A percentile compares a stretch with the other conserved stretches of the same genome.
Evolutionary conservation across 305 asterid species (phyloP).

Genomic region (Lippia alba): DNA sequence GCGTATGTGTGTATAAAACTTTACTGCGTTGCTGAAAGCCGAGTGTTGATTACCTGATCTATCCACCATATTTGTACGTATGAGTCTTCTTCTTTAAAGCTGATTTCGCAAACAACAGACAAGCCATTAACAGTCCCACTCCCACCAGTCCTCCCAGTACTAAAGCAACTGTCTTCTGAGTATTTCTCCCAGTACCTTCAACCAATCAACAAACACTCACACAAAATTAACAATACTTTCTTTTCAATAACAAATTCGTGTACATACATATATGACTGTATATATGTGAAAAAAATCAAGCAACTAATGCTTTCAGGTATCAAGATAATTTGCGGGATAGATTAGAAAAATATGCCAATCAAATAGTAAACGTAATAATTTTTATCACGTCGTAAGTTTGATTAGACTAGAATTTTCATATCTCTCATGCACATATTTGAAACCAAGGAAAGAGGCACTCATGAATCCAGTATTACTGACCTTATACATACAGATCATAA

Average conservation of each 20-base stretch:
- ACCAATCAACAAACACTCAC: constrained; percentile 28
- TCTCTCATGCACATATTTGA: no score
- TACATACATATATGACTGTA: background rate
- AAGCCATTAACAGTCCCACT: constrained; percentile 64
- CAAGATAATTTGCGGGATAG: no score
- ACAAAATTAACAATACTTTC: background rate
- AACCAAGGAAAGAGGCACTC: no score
- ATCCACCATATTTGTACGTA: constrained; percentile 62
- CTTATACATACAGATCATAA: no score
- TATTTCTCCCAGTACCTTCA: constrained; percentile 47
- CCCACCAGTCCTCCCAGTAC: constrained; percentile 78
- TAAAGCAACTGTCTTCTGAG: constrained; percentile 80
- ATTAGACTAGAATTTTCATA: no score
- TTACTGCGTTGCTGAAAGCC: background rate
- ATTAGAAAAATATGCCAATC: no score
- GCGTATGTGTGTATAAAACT: no score
- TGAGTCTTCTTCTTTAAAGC: constrained; percentile 60
- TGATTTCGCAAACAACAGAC: constrained; percentile 69
- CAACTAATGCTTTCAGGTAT: no score
- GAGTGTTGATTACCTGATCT: constrained; percentile 34
- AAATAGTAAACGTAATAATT: no score
- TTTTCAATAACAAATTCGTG: background rate
- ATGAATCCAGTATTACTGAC: no score
- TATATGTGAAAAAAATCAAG: no score
- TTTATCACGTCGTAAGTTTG: no score